Conservation (phyloP, 345 rosid genomes). For the Cardamine resedifolia region DNA sequence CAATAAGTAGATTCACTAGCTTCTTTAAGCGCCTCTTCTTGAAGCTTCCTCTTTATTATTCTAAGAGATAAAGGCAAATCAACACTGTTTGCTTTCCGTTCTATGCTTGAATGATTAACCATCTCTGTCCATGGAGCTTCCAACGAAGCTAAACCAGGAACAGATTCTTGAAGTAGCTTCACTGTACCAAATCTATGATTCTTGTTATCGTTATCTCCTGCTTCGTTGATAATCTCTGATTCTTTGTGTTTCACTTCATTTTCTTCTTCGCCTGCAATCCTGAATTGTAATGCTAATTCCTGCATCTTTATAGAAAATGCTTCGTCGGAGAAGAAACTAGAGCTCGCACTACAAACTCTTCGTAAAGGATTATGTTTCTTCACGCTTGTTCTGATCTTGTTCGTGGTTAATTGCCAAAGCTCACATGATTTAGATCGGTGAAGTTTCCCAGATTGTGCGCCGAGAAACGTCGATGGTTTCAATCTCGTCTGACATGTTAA, state of each 20-base stretch:
- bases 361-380: slow-evolving; percentile 16
- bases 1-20: slow-evolving; percentile 48
- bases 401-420: slow-evolving; percentile 17
- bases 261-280: slow-evolving; percentile 14
- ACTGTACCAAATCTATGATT: slow-evolving; percentile 11
- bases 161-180: slow-evolving; percentile 27
- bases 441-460: slow-evolving; percentile 32
- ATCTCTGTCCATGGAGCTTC: slow-evolving; percentile 39
- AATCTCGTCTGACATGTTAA: slow-evolving; percentile 9
- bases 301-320: slow-evolving; percentile 34
- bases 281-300: slow-evolving; percentile 29
- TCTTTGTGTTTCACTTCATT: slow-evolving; percentile 11
- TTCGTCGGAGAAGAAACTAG: slow-evolving; percentile 36
- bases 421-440: slow-evolving; percentile 36
- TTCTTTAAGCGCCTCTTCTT: slow-evolving; percentile 46
- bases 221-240: slow-evolving; percentile 18
- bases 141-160: slow-evolving; percentile 30
- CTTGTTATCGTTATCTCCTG: not conserved
- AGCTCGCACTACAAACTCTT: slow-evolving; percentile 39
- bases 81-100: slow-evolving; percentile 53
- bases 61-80: slow-evolving; percentile 61
- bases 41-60: slow-evolving; percentile 64
- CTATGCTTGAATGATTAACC: slow-evolving; percentile 39
- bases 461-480: slow-evolving; percentile 28
- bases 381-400: not conserved